Conservation (phyloP, 768 basidiomycete species). For the Lentinus brumalis region DNA sequence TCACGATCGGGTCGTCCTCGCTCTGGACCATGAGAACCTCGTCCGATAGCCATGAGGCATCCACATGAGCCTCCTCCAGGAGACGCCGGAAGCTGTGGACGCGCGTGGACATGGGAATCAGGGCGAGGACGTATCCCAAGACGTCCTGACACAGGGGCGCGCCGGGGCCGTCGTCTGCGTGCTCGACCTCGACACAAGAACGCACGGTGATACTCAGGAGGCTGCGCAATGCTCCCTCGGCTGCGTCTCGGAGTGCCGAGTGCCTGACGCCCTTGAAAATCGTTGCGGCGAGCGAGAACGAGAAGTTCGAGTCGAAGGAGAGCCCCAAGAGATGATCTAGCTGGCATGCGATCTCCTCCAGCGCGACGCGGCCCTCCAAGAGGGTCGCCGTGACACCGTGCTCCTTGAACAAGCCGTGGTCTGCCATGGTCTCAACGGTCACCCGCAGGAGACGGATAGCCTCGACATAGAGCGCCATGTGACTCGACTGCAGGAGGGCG, state of each 20-base stretch:
- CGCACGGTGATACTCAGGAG: constrained; percentile 61
- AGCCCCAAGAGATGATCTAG: constrained; percentile 73
- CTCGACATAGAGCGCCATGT: constrained; percentile 68
- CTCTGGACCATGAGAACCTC: constrained; percentile 42
- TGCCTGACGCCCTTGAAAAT: constrained; percentile 88
- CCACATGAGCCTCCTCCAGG: constrained; percentile 62
- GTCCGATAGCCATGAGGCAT: constrained; percentile 46
- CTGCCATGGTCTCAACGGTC: constrained; percentile 64
- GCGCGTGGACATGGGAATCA: constrained; percentile 69
- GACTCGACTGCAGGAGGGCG: constrained; percentile 76
- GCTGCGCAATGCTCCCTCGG: constrained; percentile 61
- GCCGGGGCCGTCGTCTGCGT: constrained; percentile 39
- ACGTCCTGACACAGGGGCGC: constrained; percentile 58
- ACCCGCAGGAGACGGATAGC: constrained; percentile 68
- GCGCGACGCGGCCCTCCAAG: constrained; percentile 59
- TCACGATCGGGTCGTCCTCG: constrained; percentile 47
- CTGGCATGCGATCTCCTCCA: constrained; percentile 71
- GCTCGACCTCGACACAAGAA: constrained; percentile 27
- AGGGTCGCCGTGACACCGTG: constrained; percentile 56
- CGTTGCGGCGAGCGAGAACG: constrained; percentile 79
- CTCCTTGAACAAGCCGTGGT: constrained; percentile 57
- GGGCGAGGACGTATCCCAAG: constrained; percentile 77
- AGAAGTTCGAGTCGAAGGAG: constrained; percentile 77
- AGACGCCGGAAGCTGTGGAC: constrained; percentile 57
- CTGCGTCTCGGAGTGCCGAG: constrained; percentile 59